phyloP scores from a whole-genome alignment of 345 rosid genomes.

The Gynandropsis gynandra region DNA sequence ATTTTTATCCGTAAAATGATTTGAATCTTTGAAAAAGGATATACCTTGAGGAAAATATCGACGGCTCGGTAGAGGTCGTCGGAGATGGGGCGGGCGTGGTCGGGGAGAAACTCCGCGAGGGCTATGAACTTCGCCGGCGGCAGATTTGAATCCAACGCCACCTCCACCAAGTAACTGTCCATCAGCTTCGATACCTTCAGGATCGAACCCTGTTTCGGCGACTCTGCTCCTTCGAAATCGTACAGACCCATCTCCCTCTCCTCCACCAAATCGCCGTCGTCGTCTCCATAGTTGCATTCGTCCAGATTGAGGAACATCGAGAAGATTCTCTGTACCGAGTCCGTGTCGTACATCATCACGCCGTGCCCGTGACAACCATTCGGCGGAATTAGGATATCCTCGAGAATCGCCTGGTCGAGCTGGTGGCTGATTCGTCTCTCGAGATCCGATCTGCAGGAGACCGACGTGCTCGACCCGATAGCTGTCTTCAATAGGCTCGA shows the following conservation, averaged over 20 bases:
- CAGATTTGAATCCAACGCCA: constrained; percentile 71
- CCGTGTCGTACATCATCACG: constrained; percentile 71
- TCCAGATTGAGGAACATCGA: constrained; percentile 80
- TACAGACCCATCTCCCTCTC: constrained; percentile 68
- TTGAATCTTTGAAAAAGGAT: constrained; percentile 1
- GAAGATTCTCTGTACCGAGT: constrained; percentile 71
- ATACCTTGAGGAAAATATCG: constrained; percentile 82
- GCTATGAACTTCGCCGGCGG: constrained; percentile 66
- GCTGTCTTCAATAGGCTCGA: constrained; percentile 77
- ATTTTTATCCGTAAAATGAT: too few species aligned
- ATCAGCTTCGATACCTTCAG: constrained; percentile 80
- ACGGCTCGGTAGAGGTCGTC: constrained; percentile 86
- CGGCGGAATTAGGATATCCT: constrained; percentile 74
- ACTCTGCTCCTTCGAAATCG: constrained; percentile 82
- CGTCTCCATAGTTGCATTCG: constrained; percentile 45
- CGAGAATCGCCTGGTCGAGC: constrained; percentile 91
- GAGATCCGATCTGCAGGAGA: constrained; percentile 76
- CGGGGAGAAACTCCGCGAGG: constrained; percentile 83
- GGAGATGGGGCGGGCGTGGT: constrained; percentile 71
- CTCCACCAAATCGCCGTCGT: constrained; percentile 48
- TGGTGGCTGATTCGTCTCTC: constrained; percentile 87
- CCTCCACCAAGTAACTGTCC: constrained; percentile 79
- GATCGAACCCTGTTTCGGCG: constrained; percentile 92
- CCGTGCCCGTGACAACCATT: constrained; percentile 35
- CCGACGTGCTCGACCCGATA: constrained; percentile 53